phyloP scores from a whole-genome alignment of 192 early-diverging fungal genomes.

The Kickxella alabastrina region DNA sequence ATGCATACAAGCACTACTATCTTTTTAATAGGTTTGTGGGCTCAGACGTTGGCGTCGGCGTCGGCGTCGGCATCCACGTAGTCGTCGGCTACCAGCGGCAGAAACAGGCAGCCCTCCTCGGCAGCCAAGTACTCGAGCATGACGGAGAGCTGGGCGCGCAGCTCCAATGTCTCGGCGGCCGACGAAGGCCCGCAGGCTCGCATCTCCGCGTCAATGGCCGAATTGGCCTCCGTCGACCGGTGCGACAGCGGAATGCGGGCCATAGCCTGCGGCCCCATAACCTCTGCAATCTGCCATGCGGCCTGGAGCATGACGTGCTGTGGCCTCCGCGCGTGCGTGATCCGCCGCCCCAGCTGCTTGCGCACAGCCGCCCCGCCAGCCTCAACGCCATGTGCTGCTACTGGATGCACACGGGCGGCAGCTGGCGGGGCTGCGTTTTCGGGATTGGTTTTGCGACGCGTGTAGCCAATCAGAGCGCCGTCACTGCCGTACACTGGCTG shows the following conservation, averaged over 20 bases:
- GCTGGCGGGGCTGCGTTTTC: constrained; percentile 1
- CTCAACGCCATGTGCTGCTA: not conserved
- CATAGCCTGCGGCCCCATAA: constrained; percentile 17
- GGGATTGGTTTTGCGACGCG: constrained; percentile 11
- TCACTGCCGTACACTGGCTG: constrained; percentile 25
- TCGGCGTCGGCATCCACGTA: too few relatives aligned
- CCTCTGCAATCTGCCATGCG: constrained; percentile 32
- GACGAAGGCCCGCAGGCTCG: constrained; percentile 11
- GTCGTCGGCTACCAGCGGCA: constrained; percentile 31
- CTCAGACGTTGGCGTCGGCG: too few relatives aligned
- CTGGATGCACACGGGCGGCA: not conserved
- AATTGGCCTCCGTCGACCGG: not conserved
- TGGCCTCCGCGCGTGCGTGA: constrained; percentile 36
- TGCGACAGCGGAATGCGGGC: constrained; percentile 2
- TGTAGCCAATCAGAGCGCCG: constrained; percentile 43
- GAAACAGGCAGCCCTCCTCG: constrained; percentile 27
- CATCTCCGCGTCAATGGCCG: constrained; percentile 1
- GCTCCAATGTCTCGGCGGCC: constrained; percentile 7
- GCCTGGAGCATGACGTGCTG: constrained; percentile 35
- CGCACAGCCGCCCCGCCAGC: not conserved
- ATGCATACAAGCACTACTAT: too few relatives aligned
- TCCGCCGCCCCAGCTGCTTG: constrained; percentile 49
- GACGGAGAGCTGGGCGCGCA: constrained; percentile 37
- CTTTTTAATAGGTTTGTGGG: too few relatives aligned
- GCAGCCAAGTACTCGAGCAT: constrained; percentile 49